Percentiles rank a stretch among this genome's conserved stretches.
Evolutionary conservation across 805 yeast species (phyloP).

Genomic region (Candida anglica): DNA sequence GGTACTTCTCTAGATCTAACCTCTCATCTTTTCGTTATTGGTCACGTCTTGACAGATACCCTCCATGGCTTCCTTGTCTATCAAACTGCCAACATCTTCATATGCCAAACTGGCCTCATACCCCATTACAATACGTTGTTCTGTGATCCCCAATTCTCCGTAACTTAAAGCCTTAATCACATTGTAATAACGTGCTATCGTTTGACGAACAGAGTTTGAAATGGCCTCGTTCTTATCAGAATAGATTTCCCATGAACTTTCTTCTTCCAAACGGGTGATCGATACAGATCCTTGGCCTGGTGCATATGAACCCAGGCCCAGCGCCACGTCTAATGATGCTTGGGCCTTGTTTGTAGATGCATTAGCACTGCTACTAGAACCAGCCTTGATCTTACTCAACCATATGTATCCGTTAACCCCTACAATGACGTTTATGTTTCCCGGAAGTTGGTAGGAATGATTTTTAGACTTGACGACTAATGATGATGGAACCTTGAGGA

Average conservation of each 20-base stretch:
- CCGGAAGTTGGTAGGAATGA: constrained; percentile 87
- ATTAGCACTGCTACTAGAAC: constrained; percentile 16
- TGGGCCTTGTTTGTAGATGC: constrained; percentile 29
- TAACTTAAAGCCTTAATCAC: constrained; percentile 78
- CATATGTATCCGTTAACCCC: constrained; percentile 96
- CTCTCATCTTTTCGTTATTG: constrained; percentile 72
- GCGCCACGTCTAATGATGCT: constrained; percentile 30
- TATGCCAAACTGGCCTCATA: constrained; percentile 88
- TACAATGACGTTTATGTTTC: constrained; percentile 83
- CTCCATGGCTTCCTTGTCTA: constrained; percentile 70
- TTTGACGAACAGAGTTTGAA: constrained; percentile 54
- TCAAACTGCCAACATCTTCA: constrained; percentile 61
- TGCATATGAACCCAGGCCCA: constrained; percentile 30
- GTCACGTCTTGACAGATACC: constrained; percentile 70
- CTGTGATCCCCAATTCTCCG: constrained; percentile 85
- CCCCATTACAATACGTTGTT: constrained; percentile 69
- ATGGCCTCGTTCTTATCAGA: constrained; percentile 84
- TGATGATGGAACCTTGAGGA: constrained; percentile 76
- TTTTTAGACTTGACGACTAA: constrained; percentile 80
- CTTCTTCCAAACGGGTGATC: constrained; percentile 86
- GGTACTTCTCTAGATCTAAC: constrained; percentile 17
- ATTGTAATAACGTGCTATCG: constrained; percentile 81
- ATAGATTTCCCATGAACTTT: constrained; percentile 92
- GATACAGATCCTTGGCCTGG: constrained; percentile 61
- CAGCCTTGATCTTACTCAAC: constrained; percentile 63